phyloP scores from a whole-genome alignment of 331 rosid species.

The Ulmus americana region DNA sequence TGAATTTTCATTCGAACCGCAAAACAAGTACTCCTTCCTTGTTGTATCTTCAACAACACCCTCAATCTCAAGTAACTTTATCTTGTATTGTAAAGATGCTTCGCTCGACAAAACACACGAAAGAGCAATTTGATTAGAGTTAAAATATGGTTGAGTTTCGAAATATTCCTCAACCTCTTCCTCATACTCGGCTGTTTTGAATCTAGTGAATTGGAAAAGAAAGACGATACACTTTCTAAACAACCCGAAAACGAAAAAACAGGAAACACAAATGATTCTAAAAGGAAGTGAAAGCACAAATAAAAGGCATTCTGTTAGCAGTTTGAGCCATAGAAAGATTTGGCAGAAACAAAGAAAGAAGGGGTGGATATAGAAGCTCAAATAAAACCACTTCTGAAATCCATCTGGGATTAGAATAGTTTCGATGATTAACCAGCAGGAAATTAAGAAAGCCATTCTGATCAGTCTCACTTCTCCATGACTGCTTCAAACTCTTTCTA shows the following conservation, averaged over 20 bases:
- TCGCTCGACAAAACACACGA: not conserved
- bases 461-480: not conserved
- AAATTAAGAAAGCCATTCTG: conserved; percentile 9
- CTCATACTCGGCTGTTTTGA: not conserved
- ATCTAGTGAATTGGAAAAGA: conserved; percentile 6
- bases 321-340: conserved; percentile 18
- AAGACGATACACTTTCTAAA: not conserved
- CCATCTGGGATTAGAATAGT: conserved; percentile 16
- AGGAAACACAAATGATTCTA: not conserved
- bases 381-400: conserved; percentile 15
- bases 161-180: conserved; percentile 15
- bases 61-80: not conserved
- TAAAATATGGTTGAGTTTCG: conserved; percentile 8
- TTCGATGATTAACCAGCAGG: conserved; percentile 13
- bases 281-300: not conserved
- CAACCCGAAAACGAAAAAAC: not conserved
- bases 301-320: conserved; percentile 6
- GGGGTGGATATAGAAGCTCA: conserved; percentile 22
- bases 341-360: conserved; percentile 13
- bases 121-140: not conserved
- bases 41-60: not conserved
- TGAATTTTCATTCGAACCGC: no score
- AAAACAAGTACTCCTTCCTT: no score
- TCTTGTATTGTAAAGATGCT: not conserved
- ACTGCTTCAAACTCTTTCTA: not conserved